Evolutionary conservation across 2,329 filamentous ascomycete genomes (phyloP).

Genomic region (Claviceps paspali): DNA sequence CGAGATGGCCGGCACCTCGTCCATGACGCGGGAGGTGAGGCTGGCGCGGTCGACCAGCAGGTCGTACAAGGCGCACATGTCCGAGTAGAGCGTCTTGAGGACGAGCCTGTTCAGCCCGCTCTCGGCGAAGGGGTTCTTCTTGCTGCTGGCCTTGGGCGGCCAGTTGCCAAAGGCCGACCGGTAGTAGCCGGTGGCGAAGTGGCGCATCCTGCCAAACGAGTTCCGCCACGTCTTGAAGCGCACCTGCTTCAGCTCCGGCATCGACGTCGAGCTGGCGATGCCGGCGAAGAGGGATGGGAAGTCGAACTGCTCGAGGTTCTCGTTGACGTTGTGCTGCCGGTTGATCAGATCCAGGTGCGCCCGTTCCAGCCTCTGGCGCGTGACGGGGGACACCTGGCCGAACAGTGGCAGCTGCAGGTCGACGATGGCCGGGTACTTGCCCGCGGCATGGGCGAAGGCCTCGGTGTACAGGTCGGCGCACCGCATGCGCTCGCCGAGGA

Average conservation of each 20-base stretch:
- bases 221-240: conserved; percentile 74
- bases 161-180: conserved; percentile 49
- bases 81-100: conserved; percentile 66
- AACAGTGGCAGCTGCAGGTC: conserved; percentile 54
- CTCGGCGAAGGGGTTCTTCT: conserved; percentile 81
- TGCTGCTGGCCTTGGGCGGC: conserved; percentile 82
- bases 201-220: conserved; percentile 59
- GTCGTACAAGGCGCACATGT: conserved; percentile 79
- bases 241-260: conserved; percentile 59
- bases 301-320: conserved; percentile 72
- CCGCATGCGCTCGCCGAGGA: conserved; percentile 80
- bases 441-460: conserved; percentile 80
- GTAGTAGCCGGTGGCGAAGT: conserved; percentile 55
- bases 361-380: conserved; percentile 66
- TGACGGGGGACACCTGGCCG: conserved; percentile 51
- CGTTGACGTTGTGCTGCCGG: conserved; percentile 54
- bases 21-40: conserved; percentile 64
- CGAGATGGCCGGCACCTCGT: conserved; percentile 43
- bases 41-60: conserved; percentile 66
- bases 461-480: conserved; percentile 75
- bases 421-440: conserved; percentile 64
- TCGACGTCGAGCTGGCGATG: conserved; percentile 68
- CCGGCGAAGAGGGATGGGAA: conserved; percentile 84
- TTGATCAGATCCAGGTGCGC: conserved; percentile 66
- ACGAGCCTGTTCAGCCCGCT: conserved; percentile 76